Percentiles rank a stretch among this genome's conserved stretches.
These are phyloP conservation scores for Metschnikowia proteae DNA, from an alignment of 805 yeast species.

Conservation along the genomic window DNA sequence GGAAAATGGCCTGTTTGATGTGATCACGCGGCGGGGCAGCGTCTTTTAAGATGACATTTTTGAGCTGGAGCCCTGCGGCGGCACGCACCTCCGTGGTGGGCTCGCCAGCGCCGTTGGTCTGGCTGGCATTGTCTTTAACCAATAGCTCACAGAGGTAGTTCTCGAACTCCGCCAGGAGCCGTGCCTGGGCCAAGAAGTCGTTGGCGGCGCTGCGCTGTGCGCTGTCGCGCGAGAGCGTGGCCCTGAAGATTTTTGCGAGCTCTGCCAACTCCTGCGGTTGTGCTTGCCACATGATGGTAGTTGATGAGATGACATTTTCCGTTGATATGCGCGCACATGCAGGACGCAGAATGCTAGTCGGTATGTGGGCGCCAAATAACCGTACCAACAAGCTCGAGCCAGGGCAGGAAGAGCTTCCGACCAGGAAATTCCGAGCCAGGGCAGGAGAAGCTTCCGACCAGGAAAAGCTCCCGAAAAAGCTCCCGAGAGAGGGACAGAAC, in stretches of 20 bases:
- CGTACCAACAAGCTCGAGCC: no score
- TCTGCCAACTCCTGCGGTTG: conserved; percentile 59
- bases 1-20: conserved; percentile 42
- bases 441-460: no score
- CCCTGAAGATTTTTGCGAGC: conserved; percentile 60
- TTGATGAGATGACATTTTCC: conserved; percentile 1
- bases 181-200: conserved; percentile 67
- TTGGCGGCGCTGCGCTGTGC: conserved; percentile 62
- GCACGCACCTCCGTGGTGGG: conserved; percentile 65
- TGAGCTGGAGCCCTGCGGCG: conserved; percentile 82
- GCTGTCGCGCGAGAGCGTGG: conserved; percentile 63
- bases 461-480: no score
- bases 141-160: conserved; percentile 74
- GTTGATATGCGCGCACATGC: conserved; percentile 1
- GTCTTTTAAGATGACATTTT: conserved; percentile 60
- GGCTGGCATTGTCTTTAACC: conserved; percentile 41
- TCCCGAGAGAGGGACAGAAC: no score
- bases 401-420: no score
- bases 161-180: conserved; percentile 69
- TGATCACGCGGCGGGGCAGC: conserved; percentile 29
- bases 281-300: conserved; percentile 55
- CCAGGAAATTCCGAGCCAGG: no score
- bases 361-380: no score
- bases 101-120: not conserved
- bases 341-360: not conserved